Percentiles rank a stretch among this genome's conserved stretches.
These are phyloP conservation scores for Acer yangbiense DNA, from an alignment of 345 rosid species.

Conservation along the genomic window DNA sequence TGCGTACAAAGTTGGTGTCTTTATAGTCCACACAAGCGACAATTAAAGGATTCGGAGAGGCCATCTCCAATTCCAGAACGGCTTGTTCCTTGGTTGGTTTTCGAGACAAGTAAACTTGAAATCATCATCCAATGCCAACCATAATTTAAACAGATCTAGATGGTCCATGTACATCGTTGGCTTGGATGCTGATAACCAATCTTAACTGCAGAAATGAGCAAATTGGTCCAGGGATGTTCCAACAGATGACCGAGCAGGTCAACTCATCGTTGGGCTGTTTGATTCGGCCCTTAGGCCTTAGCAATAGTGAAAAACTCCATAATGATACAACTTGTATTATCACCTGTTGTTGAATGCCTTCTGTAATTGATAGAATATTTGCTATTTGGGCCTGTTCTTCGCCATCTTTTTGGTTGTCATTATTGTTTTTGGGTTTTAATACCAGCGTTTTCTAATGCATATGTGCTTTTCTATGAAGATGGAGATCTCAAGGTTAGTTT, in stretches of 20 bases:
- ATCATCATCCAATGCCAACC: too few relatives aligned
- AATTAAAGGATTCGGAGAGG: too few relatives aligned
- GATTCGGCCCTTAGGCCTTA: neutral
- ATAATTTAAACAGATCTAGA: too few relatives aligned
- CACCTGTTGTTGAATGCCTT: neutral
- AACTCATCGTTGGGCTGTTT: neutral
- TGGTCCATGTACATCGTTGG: too few relatives aligned
- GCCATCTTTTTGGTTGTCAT: too few relatives aligned
- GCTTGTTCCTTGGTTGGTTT: too few relatives aligned
- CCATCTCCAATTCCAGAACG: too few relatives aligned
- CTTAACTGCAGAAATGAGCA: constrained; percentile 98
- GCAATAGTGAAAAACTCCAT: neutral
- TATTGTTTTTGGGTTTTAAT: neutral
- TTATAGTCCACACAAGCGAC: too few relatives aligned
- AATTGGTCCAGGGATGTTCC: constrained; percentile 99
- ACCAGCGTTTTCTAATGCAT: neutral
- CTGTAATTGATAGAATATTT: neutral
- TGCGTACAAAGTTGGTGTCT: too few relatives aligned
- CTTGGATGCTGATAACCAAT: too few relatives aligned
- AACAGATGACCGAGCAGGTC: constrained; percentile 99
- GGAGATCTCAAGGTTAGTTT: constrained; percentile 90
- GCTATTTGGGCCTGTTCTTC: too few relatives aligned
- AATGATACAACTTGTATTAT: neutral
- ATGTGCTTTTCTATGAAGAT: constrained; percentile 75
- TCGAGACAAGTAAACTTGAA: too few relatives aligned